Evolutionary conservation across 2,329 filamentous ascomycete genomes (phyloP).

Genomic region (Apiospora rasikravindrae): DNA sequence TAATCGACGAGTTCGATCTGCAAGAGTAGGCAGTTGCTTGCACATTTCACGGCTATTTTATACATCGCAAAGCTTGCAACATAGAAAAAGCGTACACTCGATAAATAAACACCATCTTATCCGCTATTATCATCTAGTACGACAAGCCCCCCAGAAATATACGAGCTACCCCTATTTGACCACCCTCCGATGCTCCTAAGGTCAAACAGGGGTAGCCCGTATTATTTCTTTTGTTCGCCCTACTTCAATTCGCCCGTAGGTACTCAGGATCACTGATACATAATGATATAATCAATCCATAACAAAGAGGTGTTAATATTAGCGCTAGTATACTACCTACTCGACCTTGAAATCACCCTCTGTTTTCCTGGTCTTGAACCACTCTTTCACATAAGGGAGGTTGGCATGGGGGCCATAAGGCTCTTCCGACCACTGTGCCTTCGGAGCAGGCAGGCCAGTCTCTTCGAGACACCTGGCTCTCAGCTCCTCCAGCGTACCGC

Average conservation of each 20-base stretch:
- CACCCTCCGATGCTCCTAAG: too few relatives aligned
- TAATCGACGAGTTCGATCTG: conserved; percentile 54
- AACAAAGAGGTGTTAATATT: too few relatives aligned
- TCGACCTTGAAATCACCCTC: conserved; percentile 33
- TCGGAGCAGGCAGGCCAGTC: conserved; percentile 48
- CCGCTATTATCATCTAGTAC: background rate
- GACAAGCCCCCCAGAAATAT: too few relatives aligned
- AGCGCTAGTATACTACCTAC: background rate
- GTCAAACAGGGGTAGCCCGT: too few relatives aligned
- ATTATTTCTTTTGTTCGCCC: too few relatives aligned
- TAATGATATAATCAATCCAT: too few relatives aligned
- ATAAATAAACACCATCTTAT: background rate
- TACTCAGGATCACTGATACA: too few relatives aligned
- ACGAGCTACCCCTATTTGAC: too few relatives aligned
- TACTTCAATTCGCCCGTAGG: too few relatives aligned
- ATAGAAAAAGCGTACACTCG: background rate
- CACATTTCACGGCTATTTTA: background rate
- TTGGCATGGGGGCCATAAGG: conserved; percentile 51
- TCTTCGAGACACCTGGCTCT: conserved; percentile 43
- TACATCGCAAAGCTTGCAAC: background rate
- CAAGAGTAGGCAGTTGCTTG: background rate
- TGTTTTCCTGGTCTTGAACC: conserved; percentile 46
- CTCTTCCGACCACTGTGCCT: conserved; percentile 49
- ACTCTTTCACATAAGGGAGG: conserved; percentile 48
- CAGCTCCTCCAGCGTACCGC: conserved; percentile 48